Percentiles rank a stretch among this genome's conserved stretches.
Conservation (phyloP, 1,284 basidiomycete species). For the Coniferiporia weirii region DNA sequence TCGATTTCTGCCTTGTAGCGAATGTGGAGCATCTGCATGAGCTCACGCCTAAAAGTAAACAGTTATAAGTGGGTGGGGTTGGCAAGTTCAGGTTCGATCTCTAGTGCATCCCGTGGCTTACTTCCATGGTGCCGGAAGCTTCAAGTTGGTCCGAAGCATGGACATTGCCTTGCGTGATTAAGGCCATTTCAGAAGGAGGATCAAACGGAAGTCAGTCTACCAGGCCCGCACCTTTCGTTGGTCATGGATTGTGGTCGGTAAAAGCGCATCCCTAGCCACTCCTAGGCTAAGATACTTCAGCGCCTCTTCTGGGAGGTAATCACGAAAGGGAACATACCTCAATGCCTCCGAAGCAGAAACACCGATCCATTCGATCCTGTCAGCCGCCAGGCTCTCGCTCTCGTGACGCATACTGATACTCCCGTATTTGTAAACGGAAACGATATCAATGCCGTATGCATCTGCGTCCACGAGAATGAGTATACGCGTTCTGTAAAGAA, state of each 20-base stretch:
- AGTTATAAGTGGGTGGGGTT: neutral
- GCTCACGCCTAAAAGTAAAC: conserved; percentile 55
- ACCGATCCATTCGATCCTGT: conserved; percentile 73
- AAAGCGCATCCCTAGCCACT: conserved; percentile 53
- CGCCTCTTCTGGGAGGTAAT: conserved; percentile 1
- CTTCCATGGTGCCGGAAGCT: conserved; percentile 69
- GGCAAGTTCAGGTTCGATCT: conserved; percentile 3
- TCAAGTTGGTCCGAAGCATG: conserved; percentile 47
- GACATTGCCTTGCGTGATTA: conserved; percentile 48
- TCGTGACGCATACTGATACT: conserved; percentile 62
- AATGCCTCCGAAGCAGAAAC: conserved; percentile 64
- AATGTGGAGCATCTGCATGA: conserved; percentile 70
- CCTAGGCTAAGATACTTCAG: conserved; percentile 41
- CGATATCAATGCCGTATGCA: conserved; percentile 85
- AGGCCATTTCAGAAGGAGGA: conserved; percentile 3
- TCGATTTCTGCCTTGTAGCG: conserved; percentile 89
- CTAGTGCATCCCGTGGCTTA: conserved; percentile 29
- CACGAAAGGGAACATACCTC: conserved; percentile 34
- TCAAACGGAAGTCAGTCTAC: neutral
- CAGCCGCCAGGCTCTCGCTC: conserved; percentile 54
- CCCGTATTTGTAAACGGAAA: conserved; percentile 78
- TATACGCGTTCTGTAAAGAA: conserved; percentile 54
- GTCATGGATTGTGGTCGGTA: conserved; percentile 70
- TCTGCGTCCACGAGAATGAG: conserved; percentile 84
- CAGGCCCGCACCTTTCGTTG: conserved; percentile 55